Base-by-base conservation (phyloP, 306 rosid genomes). In the Cicer chorassanicum region DNA sequence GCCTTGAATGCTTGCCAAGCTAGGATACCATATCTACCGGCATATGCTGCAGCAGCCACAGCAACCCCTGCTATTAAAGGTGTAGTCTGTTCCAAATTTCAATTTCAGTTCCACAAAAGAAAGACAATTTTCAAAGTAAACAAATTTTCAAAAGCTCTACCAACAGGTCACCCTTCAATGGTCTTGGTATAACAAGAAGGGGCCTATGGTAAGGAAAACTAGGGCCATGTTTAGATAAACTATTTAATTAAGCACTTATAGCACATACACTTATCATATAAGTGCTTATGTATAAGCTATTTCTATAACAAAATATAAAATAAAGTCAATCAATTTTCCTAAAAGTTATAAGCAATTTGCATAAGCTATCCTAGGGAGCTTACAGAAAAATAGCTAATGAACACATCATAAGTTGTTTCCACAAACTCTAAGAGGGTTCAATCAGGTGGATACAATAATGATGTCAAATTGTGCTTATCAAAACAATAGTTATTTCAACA, bases 1-100 rank as follows among this genome's bases (percentile, higher is more conserved):
- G 87, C 85, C 82, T 89, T 89, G 84, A 90, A 82, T 54, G 93
- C 91, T 72, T 93, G 91, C 98, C 97, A 93, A 74, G 97, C 97
- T 59, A 48, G 81, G 57, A 93, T 86, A 19, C 95, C 77, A 78
- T 78, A 88, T 62, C 78, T 87, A n/a, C 90, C 95, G 0, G 88
- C 98, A 81, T 86, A 90, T 41, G 98, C 98, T 65, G 97, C 87
- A 1, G 95, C 98, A 40, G 98, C 98, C 42, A 90, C 90, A 19
- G 95, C 90, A 49, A 87, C 3, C 72, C 95, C 95, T 9, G 93
- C 87, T 5, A 88, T 12, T 59, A 93, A 79, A 1, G 95, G 91
- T 9, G 93, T 71, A 46, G 82, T 82, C 97, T 93, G 80, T 73
- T 75, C 36, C 82, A 80, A 84, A 65, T 50, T 12, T 19, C 67